These are phyloP conservation scores for Babesia caballi DNA, from an alignment of 169 alveolate genomes.

Conservation along the genomic window DNA sequence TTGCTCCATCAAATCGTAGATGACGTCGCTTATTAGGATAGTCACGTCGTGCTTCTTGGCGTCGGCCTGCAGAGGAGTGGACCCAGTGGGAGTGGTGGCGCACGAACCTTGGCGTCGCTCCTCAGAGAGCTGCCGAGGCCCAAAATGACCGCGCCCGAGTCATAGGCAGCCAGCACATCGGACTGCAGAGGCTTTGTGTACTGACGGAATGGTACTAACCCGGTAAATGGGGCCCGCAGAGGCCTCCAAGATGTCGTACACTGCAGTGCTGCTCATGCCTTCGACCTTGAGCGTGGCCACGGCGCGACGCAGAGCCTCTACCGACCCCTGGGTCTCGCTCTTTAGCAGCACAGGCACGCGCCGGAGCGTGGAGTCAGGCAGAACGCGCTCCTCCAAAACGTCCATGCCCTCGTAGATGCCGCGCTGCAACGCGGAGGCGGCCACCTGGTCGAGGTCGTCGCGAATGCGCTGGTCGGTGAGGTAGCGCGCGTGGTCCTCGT, in stretches of 20 bases:
- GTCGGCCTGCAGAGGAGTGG: neutral
- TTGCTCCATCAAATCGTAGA: constrained; percentile 35
- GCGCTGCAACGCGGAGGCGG: neutral
- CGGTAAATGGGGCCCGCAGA: constrained; percentile 28
- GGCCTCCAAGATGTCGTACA: constrained; percentile 8
- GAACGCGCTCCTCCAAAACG: neutral
- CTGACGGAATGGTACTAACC: neutral
- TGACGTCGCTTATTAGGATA: constrained; percentile 35
- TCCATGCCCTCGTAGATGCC: neutral
- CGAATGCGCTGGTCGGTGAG: constrained; percentile 20
- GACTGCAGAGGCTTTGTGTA: neutral
- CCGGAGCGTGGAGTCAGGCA: neutral
- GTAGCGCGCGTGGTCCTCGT: constrained; percentile 19
- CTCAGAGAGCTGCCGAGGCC: constrained; percentile 11
- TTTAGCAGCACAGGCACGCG: constrained; percentile 31
- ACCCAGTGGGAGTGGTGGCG: too few relatives aligned
- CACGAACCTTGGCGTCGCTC: constrained; percentile 13
- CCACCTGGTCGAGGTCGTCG: neutral
- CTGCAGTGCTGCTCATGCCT: constrained; percentile 11
- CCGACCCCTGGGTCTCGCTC: constrained; percentile 27
- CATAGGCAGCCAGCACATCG: constrained; percentile 10
- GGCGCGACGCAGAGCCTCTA: constrained; percentile 23
- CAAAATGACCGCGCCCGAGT: constrained; percentile 8
- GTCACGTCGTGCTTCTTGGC: constrained; percentile 31
- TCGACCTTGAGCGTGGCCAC: constrained; percentile 1